Evolutionary conservation across 2,329 filamentous ascomycete species (phyloP), one percentile per base, ranked within the genome.

Genomic region (Stagonosporopsis tanaceti): DNA sequence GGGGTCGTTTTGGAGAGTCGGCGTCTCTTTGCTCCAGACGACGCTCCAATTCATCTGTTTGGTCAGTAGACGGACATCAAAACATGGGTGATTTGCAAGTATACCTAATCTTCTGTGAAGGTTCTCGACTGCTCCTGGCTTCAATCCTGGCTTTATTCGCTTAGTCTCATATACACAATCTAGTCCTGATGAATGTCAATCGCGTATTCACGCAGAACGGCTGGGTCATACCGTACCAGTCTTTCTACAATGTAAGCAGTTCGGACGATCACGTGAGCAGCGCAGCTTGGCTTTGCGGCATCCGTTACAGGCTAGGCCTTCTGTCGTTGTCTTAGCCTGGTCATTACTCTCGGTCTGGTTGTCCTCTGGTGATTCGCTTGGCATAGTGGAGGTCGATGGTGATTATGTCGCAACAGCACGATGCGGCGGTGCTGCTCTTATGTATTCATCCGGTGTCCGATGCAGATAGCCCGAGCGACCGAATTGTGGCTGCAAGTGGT

Each of bases 101-200:
- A 6, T 60, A 63, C 62, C 60, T 15, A 65, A 45, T 52, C 63
- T 54, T 25, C 59, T 54, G 32, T 65, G 63, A 2, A 65, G 45
- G 39, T 65, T 63, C 22, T 65, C 63, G 24, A 65, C 57, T n/a
- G 63, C 63, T n/a, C 63, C 63, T 30, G 59, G 34, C 38, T 65
- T 65, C 24, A 65, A 35, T 6, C 63, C 63, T 15, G 63, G 63
- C 39, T 62, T 64, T 32, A 55, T 41, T 12, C 63, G 57, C 37
- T 62, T 65, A 8, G 61, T 47, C 37, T 66, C 61, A 32, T 66
- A 66, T 11, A 64, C 46, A 46, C 63, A 66, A 1, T 59, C 54
- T n/a, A 59, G 50, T 22, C 61, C 63, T 66, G 17, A 6, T 25
- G 2, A 4, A n/a, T 4, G 24, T 41, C 14, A 20, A 3, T 12